Evolutionary conservation across 2,329 filamentous ascomycete genomes (phyloP), one percentile per base, ranked within the genome.

Genomic region (Shiraia bambusicola): DNA sequence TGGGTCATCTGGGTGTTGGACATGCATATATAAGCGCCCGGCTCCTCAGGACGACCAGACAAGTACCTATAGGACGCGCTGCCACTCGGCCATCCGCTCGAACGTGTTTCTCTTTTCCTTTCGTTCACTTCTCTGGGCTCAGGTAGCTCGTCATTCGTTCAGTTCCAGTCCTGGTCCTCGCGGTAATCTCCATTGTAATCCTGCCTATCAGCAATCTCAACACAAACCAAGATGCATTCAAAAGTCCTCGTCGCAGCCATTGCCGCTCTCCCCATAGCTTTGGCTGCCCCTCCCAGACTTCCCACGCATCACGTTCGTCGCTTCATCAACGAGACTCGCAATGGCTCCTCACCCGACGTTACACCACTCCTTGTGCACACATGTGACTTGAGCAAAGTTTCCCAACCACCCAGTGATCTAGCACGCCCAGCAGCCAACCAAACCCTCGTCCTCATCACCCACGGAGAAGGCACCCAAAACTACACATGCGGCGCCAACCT

Each of bases 401-500:
- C 45, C 10, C 64, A 64, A 37, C 65, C 65, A 6, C 13, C 52
- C 24, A 65, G 47, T 37, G 51, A 49, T 10, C 52, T 67, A 12
- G 47, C 48, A 13, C 50, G 58, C 6, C 61, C 61, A 6, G 39
- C 54, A 6, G 36, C 55, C 4, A 53, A 57, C 47, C 47, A 62
- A 17, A 42, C 47, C 7, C 70, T 78, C 34, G 65, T 73, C 42
- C 69, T 72, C 47, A 57, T 78, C 35, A 70, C 70, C 5, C 48
- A 76, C 14, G 76, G 75, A 39, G 61, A 68, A 16, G 76, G 76
- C 28, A 75, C 72, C 10, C 75, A 78, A 47, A 78, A 77, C 63
- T 78, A 76, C 54, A 72, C 71, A 12, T 78, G 75, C 48, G 34
- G 33, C 39, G 51, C 57, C 22, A 49, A 53, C 25, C 40, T 57